Evolutionary conservation across 2,329 filamentous ascomycete genomes (phyloP).

Genomic region (Keithomyces neogunnii): DNA sequence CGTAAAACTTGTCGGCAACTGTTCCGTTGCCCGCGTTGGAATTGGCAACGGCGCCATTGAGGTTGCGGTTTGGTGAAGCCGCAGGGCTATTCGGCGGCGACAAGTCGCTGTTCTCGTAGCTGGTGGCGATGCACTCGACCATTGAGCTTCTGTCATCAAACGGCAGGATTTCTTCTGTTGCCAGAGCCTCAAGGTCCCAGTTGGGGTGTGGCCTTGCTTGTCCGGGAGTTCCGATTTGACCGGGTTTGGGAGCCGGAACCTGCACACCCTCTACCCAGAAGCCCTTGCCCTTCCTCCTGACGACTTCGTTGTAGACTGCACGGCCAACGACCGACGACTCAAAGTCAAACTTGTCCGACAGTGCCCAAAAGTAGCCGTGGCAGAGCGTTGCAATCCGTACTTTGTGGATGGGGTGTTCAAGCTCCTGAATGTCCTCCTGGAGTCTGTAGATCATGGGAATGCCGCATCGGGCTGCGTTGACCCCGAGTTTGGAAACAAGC

Average conservation of each 20-base stretch:
- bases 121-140: slow-evolving; percentile 63
- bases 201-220: slow-evolving; percentile 32
- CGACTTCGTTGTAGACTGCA: slow-evolving; percentile 68
- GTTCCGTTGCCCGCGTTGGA: slow-evolving; percentile 33
- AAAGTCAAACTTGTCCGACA: slow-evolving; percentile 71
- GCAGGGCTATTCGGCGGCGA: slow-evolving; percentile 65
- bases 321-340: slow-evolving; percentile 60
- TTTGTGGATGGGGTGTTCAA: slow-evolving; percentile 59
- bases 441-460: slow-evolving; percentile 84
- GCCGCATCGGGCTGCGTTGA: slow-evolving; percentile 72
- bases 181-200: slow-evolving; percentile 44
- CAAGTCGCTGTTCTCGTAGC: slow-evolving; percentile 54
- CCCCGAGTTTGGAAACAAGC: slow-evolving; percentile 67
- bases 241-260: slow-evolving; percentile 58
- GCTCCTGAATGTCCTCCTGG: slow-evolving; percentile 70
- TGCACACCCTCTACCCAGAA: slow-evolving; percentile 73
- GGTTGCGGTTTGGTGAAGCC: slow-evolving; percentile 57
- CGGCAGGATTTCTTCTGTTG: slow-evolving; percentile 58
- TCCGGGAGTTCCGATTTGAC: slow-evolving; percentile 50
- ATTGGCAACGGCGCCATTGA: slow-evolving; percentile 53
- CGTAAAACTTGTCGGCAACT: slow-evolving; percentile 31
- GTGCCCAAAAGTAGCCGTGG: slow-evolving; percentile 79
- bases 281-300: slow-evolving; percentile 60
- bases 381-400: slow-evolving; percentile 76
- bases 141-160: slow-evolving; percentile 67